A percentile compares a stretch with the other conserved stretches of the same genome.
phyloP scores from a whole-genome alignment of 73 alveolate species.

The Tetrahymena borealis region DNA sequence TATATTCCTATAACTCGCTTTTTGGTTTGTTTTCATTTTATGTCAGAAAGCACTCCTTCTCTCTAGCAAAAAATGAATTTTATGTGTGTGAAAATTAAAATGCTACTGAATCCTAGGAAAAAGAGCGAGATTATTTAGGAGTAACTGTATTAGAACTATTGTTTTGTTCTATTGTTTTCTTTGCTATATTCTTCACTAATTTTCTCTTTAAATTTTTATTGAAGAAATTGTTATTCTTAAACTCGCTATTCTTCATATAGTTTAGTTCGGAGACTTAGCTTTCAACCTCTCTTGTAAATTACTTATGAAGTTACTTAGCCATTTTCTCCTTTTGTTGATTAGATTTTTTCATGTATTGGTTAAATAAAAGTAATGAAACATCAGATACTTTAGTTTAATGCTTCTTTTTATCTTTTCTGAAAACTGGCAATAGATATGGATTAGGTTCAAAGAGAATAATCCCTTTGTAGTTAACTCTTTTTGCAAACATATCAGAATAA shows the following conservation, averaged over 20 bases:
- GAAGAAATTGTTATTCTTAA: background rate
- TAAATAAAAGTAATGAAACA: background rate
- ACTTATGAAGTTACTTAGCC: background rate
- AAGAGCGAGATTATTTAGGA: background rate
- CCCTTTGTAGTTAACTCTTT: background rate
- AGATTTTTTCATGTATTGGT: background rate
- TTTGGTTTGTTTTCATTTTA: background rate
- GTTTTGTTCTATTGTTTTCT: background rate
- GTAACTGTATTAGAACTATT: background rate
- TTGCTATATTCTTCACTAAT: background rate
- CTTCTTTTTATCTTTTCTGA: background rate
- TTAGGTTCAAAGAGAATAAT: background rate
- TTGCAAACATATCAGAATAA: background rate
- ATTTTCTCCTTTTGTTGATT: background rate
- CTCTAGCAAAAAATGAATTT: background rate
- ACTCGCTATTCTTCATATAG: background rate
- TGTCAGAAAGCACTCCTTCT: background rate
- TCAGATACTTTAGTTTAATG: background rate
- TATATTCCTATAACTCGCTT: background rate
- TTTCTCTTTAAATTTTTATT: background rate
- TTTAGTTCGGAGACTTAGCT: background rate
- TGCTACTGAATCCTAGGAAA: background rate
- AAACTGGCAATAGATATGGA: background rate
- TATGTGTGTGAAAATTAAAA: background rate
- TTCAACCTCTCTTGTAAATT: background rate